Evolutionary conservation across 768 basidiomycete species (phyloP).

Genomic region (Vishniacozyma victoriae): DNA sequence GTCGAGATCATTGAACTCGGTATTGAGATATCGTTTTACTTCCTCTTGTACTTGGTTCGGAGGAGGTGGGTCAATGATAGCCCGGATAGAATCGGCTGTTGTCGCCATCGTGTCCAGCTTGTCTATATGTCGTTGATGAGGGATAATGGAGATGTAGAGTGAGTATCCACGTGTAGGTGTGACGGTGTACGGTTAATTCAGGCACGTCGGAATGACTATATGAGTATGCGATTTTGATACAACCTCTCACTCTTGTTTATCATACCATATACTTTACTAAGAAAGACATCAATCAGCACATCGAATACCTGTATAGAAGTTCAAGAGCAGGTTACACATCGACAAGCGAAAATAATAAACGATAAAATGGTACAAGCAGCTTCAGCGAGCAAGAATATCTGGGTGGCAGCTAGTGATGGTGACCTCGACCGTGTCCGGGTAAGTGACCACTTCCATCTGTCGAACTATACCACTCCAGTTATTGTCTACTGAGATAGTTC

Average conservation of each 20-base stretch:
- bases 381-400: conserved; percentile 58
- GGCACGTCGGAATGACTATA: background rate
- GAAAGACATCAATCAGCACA: too few relatives aligned
- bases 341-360: too few relatives aligned
- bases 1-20: conserved; percentile 11
- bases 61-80: background rate
- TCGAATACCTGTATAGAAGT: too few relatives aligned
- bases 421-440: conserved; percentile 73
- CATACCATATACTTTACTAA: too few relatives aligned
- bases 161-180: too few relatives aligned
- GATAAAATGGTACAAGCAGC: conserved; percentile 33
- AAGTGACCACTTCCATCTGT: conserved; percentile 14
- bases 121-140: conserved; percentile 1
- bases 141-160: background rate
- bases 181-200: too few relatives aligned
- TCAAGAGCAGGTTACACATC: too few relatives aligned
- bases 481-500: background rate
- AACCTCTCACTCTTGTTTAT: too few relatives aligned
- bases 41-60: background rate
- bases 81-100: too few relatives aligned
- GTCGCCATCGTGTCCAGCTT: too few relatives aligned
- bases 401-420: conserved; percentile 89
- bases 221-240: too few relatives aligned
- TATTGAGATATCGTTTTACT: conserved; percentile 12
- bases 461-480: background rate